Conservation (phyloP, 148 eudicot genomes). For the Beta vulgaris region DNA sequence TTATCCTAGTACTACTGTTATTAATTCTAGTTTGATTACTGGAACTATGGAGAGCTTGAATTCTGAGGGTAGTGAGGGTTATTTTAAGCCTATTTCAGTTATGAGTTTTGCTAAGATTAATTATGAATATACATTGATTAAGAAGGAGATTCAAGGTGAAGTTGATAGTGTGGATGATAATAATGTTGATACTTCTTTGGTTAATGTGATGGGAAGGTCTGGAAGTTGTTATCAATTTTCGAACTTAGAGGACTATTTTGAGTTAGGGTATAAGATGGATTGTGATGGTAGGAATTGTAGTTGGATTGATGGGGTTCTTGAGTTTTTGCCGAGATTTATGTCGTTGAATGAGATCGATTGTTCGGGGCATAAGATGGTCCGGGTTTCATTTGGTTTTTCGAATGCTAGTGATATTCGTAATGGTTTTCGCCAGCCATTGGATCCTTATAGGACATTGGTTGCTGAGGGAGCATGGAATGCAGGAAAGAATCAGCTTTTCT, state of each 20-base stretch:
- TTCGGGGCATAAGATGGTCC: slow-evolving; percentile 33
- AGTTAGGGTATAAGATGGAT: slow-evolving; percentile 44
- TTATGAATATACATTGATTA: slow-evolving; percentile 51
- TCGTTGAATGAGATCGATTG: slow-evolving; percentile 56
- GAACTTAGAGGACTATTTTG: slow-evolving; percentile 34
- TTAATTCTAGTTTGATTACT: slow-evolving; percentile 54
- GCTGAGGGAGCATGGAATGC: slow-evolving; percentile 84
- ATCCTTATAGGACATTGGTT: slow-evolving; percentile 55
- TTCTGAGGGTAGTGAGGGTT: slow-evolving; percentile 14
- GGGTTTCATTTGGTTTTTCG: slow-evolving; percentile 53
- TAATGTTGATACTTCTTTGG: slow-evolving; percentile 16
- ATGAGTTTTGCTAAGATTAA: slow-evolving; percentile 56
- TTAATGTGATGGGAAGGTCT: slow-evolving; percentile 14
- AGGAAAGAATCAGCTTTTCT: slow-evolving; percentile 43
- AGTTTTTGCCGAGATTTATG: slow-evolving; percentile 53
- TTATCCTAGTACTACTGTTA: slow-evolving; percentile 47
- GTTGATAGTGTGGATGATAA: slow-evolving; percentile 19
- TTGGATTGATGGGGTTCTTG: slow-evolving; percentile 42
- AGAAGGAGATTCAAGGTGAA: slow-evolving; percentile 32
- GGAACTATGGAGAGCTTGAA: slow-evolving; percentile 61
- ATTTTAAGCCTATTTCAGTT: slow-evolving; percentile 42
- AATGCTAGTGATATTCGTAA: slow-evolving; percentile 36
- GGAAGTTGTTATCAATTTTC: slow-evolving; percentile 30
- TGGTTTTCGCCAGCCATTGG: slow-evolving; percentile 40
- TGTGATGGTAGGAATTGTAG: slow-evolving; percentile 58